Conservation (phyloP, 306 rosid genomes). For the Fagus sylvatica region DNA sequence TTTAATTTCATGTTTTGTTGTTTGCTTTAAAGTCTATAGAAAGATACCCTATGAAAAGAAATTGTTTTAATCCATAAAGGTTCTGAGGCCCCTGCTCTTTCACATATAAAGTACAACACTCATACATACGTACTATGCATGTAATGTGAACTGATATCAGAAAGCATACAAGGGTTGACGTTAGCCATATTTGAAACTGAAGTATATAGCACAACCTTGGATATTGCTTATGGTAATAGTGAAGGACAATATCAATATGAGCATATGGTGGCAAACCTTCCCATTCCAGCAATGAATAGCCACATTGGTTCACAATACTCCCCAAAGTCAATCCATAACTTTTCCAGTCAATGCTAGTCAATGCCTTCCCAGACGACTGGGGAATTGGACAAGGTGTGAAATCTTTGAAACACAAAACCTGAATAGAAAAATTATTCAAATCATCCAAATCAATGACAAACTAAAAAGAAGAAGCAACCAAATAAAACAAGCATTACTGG, state of each 20-base stretch:
- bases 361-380: conserved; percentile 58
- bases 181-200: not conserved
- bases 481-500: not conserved
- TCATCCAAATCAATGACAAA: conserved; percentile 21
- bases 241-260: conserved; percentile 73
- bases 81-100: not conserved
- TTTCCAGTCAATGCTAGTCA: conserved; percentile 71
- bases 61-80: not conserved
- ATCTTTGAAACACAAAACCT: conserved; percentile 77
- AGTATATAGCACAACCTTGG: conserved; percentile 22
- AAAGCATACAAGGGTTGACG: not conserved
- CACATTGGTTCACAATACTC: conserved; percentile 47
- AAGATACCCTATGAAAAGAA: not conserved
- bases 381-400: conserved; percentile 58
- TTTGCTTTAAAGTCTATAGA: not conserved
- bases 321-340: conserved; percentile 69
- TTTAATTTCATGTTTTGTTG: not conserved
- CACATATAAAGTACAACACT: not conserved
- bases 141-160: not conserved
- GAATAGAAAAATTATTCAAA: conserved; percentile 27
- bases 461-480: not conserved
- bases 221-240: conserved; percentile 66
- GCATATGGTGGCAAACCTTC: conserved; percentile 51
- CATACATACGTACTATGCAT: conserved; percentile 3
- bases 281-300: conserved; percentile 69